A percentile compares a stretch with the other conserved stretches of the same genome.
These are phyloP conservation scores for Auricularia sp. DNA, from an alignment of 768 basidiomycete genomes.

Conservation along the genomic window DNA sequence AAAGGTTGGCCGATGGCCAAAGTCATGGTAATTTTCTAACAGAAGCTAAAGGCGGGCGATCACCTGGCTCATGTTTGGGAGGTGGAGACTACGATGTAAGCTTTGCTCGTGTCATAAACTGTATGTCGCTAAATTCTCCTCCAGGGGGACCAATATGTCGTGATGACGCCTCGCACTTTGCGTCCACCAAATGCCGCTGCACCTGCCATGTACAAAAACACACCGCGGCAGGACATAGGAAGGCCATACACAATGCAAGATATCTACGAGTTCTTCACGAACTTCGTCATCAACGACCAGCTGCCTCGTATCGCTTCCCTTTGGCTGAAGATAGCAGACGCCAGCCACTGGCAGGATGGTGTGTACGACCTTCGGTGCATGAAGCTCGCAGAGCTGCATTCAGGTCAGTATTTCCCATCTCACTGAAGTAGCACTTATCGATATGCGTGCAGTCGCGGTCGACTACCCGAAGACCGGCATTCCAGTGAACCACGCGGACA, in stretches of 20 bases:
- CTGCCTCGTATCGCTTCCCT: slow-evolving; percentile 35
- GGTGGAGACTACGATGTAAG: slow-evolving; percentile 62
- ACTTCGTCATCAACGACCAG: slow-evolving; percentile 59
- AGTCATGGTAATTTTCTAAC: neutral
- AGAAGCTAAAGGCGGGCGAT: neutral
- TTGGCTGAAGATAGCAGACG: slow-evolving; percentile 59
- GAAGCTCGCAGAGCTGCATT: slow-evolving; percentile 45
- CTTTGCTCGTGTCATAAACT: slow-evolving; percentile 25
- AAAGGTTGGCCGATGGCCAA: neutral
- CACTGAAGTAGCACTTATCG: neutral
- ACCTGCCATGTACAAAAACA: slow-evolving; percentile 41
- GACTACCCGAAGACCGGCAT: slow-evolving; percentile 55
- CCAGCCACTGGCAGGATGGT: slow-evolving; percentile 22
- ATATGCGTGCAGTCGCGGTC: slow-evolving; percentile 30
- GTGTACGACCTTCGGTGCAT: slow-evolving; percentile 45
- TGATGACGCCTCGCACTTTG: neutral
- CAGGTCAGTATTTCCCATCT: slow-evolving; percentile 16
- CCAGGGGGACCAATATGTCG: neutral
- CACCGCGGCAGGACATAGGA: neutral
- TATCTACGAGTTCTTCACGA: slow-evolving; percentile 57
- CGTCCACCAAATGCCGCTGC: slow-evolving; percentile 13
- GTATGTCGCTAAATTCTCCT: slow-evolving; percentile 13
- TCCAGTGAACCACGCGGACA: slow-evolving; percentile 31
- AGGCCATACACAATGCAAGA: slow-evolving; percentile 38
- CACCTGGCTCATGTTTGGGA: slow-evolving; percentile 38